These are phyloP conservation scores for Boletus barrowsii DNA, from an alignment of 768 basidiomycete species.

Conservation along the genomic window DNA sequence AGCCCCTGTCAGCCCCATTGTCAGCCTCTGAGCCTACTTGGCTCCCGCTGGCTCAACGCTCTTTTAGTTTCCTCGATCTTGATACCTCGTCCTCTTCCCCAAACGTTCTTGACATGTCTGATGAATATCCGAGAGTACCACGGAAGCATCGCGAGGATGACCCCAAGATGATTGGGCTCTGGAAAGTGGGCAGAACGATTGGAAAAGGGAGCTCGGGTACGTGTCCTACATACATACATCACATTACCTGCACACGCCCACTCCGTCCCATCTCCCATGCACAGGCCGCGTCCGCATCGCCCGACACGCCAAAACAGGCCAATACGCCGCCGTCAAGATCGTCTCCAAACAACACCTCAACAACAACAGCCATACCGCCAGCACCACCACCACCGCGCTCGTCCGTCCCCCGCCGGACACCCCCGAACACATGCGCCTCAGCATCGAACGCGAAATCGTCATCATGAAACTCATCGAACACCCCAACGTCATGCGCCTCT, in stretches of 20 bases:
- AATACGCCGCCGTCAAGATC: conserved; percentile 93
- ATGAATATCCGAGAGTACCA: conserved; percentile 29
- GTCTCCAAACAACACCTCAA: conserved; percentile 72
- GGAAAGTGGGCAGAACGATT: conserved; percentile 84
- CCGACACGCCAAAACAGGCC: conserved; percentile 80
- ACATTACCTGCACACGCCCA: neutral
- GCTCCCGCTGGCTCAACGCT: neutral
- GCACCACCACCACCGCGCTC: conserved; percentile 33
- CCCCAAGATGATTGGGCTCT: conserved; percentile 71
- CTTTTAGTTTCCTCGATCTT: neutral
- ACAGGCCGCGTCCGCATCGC: conserved; percentile 89
- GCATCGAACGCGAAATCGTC: conserved; percentile 91
- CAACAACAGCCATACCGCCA: conserved; percentile 8
- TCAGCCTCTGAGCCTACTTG: conserved; percentile 18
- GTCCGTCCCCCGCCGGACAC: conserved; percentile 57
- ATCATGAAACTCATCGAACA: conserved; percentile 98
- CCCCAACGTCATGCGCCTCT: conserved; percentile 90
- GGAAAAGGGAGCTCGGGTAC: conserved; percentile 78
- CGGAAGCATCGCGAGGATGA: conserved; percentile 38
- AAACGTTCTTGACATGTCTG: conserved; percentile 19
- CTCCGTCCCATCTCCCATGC: neutral
- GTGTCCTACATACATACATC: conserved; percentile 10
- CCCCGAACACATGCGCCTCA: conserved; percentile 72
- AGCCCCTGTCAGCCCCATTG: conserved; percentile 24
- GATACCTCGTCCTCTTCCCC: conserved; percentile 1